phyloP scores from a whole-genome alignment of 768 basidiomycete genomes.

The Dioszegia hungarica region DNA sequence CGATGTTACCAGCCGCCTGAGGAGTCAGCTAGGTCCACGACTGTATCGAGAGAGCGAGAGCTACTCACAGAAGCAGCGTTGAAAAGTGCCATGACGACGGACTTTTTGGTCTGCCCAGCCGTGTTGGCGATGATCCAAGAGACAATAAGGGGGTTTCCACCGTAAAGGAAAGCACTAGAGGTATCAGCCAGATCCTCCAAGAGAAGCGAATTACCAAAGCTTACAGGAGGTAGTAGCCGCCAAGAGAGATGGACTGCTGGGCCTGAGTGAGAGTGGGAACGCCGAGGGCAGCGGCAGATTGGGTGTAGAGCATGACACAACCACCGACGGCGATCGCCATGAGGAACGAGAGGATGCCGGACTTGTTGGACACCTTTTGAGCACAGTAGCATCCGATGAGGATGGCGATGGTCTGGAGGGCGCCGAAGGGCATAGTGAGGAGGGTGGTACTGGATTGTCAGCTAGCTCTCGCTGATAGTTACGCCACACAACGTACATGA shows the following conservation, averaged over 20 bases:
- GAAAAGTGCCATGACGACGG: constrained; percentile 27
- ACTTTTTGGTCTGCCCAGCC: constrained; percentile 37
- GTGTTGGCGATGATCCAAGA: constrained; percentile 47
- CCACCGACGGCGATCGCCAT: constrained; percentile 29
- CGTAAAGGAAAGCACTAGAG: constrained; percentile 39
- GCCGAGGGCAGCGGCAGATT: constrained; percentile 11
- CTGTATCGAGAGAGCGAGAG: too few species aligned
- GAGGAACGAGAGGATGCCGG: neutral
- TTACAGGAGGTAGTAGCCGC: constrained; percentile 32
- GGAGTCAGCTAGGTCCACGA: too few species aligned
- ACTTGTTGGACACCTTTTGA: neutral
- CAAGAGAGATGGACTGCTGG: constrained; percentile 24
- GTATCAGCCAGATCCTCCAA: too few species aligned
- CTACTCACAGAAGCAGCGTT: constrained; percentile 34
- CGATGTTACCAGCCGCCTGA: constrained; percentile 41
- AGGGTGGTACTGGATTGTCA: constrained; percentile 35
- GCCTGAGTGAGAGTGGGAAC: constrained; percentile 13
- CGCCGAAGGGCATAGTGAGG: constrained; percentile 56
- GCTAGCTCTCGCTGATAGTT: neutral
- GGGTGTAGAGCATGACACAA: constrained; percentile 31
- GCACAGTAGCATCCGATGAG: constrained; percentile 26
- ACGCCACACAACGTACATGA: neutral
- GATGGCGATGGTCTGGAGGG: constrained; percentile 49
- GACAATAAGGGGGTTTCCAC: constrained; percentile 46
- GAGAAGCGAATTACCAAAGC: constrained; percentile 30